phyloP scores from a whole-genome alignment of 257 asterid genomes.

The Nicotiana otophora region DNA sequence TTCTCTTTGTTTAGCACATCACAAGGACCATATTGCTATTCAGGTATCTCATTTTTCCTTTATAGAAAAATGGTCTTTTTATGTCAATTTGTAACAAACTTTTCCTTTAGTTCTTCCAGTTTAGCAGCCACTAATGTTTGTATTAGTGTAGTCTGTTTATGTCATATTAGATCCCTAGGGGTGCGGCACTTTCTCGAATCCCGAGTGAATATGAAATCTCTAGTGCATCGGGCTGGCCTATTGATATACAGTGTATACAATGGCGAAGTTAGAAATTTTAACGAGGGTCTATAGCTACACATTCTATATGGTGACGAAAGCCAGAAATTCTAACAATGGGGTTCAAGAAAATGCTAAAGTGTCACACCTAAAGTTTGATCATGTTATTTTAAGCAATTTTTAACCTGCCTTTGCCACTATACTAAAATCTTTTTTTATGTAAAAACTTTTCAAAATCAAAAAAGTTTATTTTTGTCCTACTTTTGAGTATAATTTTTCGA shows the following conservation, averaged over 20 bases:
- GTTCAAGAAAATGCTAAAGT: not conserved
- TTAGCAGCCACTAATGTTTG: no score
- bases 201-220: no score
- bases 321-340: not conserved
- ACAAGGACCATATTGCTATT: constrained; percentile 63
- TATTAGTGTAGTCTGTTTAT: no score
- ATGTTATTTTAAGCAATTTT: not conserved
- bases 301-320: not conserved
- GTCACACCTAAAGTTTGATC: not conserved
- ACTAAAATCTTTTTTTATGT: not conserved
- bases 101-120: no score
- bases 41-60: constrained; percentile 40
- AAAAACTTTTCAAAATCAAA: no score
- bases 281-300: not conserved
- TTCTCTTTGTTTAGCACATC: constrained; percentile 62
- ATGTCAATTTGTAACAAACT: no score
- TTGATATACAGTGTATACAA: no score
- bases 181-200: no score
- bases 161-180: no score
- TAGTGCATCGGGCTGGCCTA: accelerated
- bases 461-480: no score
- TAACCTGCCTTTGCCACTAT: not conserved
- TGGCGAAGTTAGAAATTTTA: not conserved
- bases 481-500: not conserved
- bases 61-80: no score